These are phyloP conservation scores for Sclerospora graminicola DNA, from an alignment of 352 stramenopile genomes.

Conservation along the genomic window DNA sequence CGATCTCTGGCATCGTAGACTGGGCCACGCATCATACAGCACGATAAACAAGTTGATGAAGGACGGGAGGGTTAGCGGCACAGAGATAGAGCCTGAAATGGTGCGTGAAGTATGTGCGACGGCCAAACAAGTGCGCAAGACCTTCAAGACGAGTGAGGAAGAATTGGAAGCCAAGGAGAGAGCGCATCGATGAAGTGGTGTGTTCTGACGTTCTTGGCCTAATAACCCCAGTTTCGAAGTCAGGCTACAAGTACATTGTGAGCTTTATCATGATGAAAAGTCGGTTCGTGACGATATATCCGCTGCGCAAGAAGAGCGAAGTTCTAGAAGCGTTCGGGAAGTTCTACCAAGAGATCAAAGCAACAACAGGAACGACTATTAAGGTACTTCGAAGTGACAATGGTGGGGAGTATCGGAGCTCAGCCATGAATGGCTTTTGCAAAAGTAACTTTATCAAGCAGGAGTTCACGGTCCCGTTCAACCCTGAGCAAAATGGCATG, in stretches of 20 bases:
- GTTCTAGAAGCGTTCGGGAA: not conserved
- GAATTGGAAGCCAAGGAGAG: not conserved
- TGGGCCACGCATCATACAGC: not conserved
- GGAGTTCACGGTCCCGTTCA: not conserved
- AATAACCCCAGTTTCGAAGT: not conserved
- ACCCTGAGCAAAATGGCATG: not conserved
- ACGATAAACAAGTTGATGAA: not conserved
- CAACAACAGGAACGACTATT: too few species aligned
- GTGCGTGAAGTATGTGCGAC: not conserved
- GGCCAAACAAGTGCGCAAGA: not conserved
- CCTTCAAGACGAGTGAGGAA: not conserved
- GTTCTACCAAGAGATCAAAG: not conserved
- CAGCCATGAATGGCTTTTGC: too few species aligned
- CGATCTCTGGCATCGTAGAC: not conserved
- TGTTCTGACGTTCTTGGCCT: not conserved
- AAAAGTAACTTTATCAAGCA: not conserved
- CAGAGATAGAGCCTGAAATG: too few species aligned
- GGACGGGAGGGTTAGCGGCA: not conserved
- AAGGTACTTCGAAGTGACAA: too few species aligned
- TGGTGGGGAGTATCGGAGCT: not conserved
- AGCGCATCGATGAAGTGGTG: not conserved
- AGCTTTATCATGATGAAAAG: not conserved
- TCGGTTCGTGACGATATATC: not conserved
- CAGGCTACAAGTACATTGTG: not conserved
- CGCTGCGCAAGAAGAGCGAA: not conserved